Percentiles rank a stretch among this genome's conserved stretches.
Evolutionary conservation across 78 protist species (phyloP).

Genomic region (Isochrysis galbana): DNA sequence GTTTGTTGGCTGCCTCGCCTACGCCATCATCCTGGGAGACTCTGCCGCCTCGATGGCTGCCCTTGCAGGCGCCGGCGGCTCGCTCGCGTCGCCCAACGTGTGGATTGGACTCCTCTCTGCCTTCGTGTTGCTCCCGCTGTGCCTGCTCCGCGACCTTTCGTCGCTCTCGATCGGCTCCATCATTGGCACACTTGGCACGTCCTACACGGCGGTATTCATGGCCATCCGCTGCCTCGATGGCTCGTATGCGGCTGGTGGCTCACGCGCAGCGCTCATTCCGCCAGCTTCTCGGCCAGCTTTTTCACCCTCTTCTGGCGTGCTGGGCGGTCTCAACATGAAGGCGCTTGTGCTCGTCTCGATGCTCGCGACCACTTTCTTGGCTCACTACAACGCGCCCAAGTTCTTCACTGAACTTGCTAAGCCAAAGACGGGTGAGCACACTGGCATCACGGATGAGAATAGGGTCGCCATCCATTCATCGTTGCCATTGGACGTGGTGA

Average conservation of each 20-base stretch:
- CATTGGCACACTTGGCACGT: background rate
- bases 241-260: background rate
- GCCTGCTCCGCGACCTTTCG: background rate
- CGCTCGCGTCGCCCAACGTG: background rate
- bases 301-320: background rate
- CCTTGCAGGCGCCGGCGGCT: background rate
- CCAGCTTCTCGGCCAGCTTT: background rate
- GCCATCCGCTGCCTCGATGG: background rate
- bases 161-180: background rate
- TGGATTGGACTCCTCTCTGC: background rate
- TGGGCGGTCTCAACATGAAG: background rate
- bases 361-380: conserved; percentile 15
- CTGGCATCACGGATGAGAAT: no score
- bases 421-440: no score
- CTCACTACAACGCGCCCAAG: conserved; percentile 12
- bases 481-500: no score
- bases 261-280: background rate
- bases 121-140: background rate
- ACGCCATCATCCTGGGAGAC: conserved; percentile 28
- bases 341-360: background rate
- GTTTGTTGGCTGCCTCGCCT: background rate
- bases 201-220: conserved; percentile 19
- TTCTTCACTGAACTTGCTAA: background rate
- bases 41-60: background rate
- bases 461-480: no score